phyloP scores from a whole-genome alignment of 2,329 filamentous ascomycete species.

The Trichoderma atrobrunneum region DNA sequence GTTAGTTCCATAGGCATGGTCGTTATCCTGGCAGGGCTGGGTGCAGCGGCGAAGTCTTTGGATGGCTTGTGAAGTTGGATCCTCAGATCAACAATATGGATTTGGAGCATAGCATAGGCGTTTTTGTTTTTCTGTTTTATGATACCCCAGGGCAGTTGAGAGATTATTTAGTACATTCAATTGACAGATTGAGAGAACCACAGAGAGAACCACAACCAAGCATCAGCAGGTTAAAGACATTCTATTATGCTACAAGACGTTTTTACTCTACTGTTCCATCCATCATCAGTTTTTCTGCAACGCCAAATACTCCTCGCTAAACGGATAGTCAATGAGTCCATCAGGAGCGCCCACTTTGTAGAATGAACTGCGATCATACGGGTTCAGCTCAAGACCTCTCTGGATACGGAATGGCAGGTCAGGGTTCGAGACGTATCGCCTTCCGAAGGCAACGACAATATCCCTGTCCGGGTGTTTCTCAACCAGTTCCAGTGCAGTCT shows the following conservation, averaged over 20 bases:
- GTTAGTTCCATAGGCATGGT: slow-evolving; percentile 8
- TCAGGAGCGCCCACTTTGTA: slow-evolving; percentile 26
- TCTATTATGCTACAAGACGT: background rate
- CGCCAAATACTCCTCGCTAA: slow-evolving; percentile 13
- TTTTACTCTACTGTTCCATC: background rate
- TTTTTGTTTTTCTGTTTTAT: background rate
- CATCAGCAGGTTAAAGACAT: background rate
- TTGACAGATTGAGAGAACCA: background rate
- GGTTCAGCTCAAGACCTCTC: slow-evolving; percentile 25
- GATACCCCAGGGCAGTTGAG: background rate
- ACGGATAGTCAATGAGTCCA: slow-evolving; percentile 19
- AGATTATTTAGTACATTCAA: background rate
- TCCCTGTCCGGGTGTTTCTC: slow-evolving; percentile 28
- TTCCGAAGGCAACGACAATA: slow-evolving; percentile 30
- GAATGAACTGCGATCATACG: slow-evolving; percentile 29
- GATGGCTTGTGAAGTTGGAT: background rate
- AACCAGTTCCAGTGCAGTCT: slow-evolving; percentile 27
- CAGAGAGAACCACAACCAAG: background rate
- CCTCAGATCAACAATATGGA: background rate
- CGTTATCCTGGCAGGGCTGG: slow-evolving; percentile 16
- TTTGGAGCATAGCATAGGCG: background rate
- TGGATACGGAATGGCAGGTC: slow-evolving; percentile 21
- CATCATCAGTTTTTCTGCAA: background rate
- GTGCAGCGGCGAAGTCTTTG: slow-evolving; percentile 9
- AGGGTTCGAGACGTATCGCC: slow-evolving; percentile 28